These are phyloP conservation scores for Diaporthe australafricana DNA, from an alignment of 2,329 filamentous ascomycete genomes.

Conservation along the genomic window DNA sequence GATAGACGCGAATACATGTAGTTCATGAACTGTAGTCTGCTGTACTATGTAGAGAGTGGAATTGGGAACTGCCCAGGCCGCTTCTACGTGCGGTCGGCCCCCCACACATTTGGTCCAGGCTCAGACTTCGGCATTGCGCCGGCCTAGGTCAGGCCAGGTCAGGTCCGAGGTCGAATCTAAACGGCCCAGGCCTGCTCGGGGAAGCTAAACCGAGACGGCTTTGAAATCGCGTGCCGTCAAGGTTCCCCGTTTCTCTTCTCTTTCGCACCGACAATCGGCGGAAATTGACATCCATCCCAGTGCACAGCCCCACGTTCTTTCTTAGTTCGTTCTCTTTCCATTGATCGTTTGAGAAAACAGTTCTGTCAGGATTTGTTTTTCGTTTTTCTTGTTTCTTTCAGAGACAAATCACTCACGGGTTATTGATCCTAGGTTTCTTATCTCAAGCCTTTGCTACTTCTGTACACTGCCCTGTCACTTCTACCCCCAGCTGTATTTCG, in stretches of 20 bases:
- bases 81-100: slow-evolving; percentile 13
- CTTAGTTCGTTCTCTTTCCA: not conserved
- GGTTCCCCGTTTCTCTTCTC: not conserved
- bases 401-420: not conserved
- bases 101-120: slow-evolving; percentile 17
- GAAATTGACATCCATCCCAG: not conserved
- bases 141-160: not conserved
- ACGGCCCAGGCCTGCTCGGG: not conserved
- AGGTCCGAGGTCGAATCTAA: slow-evolving; percentile 1
- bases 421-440: not conserved
- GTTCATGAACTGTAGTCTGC: no score
- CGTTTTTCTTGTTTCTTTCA: not conserved
- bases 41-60: not conserved
- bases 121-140: slow-evolving; percentile 10
- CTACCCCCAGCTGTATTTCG: not conserved
- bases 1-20: not conserved
- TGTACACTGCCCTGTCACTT: not conserved
- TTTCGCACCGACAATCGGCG: slow-evolving; percentile 26
- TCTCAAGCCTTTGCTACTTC: not conserved
- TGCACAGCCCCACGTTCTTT: slow-evolving; percentile 8
- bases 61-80: not conserved
- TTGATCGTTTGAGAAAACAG: not conserved
- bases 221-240: slow-evolving; percentile 20
- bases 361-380: no score
- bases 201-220: not conserved